A percentile compares a stretch with the other conserved stretches of the same genome.
Conservation (phyloP, 148 eudicot species). For the Hydrangea macrophylla region DNA sequence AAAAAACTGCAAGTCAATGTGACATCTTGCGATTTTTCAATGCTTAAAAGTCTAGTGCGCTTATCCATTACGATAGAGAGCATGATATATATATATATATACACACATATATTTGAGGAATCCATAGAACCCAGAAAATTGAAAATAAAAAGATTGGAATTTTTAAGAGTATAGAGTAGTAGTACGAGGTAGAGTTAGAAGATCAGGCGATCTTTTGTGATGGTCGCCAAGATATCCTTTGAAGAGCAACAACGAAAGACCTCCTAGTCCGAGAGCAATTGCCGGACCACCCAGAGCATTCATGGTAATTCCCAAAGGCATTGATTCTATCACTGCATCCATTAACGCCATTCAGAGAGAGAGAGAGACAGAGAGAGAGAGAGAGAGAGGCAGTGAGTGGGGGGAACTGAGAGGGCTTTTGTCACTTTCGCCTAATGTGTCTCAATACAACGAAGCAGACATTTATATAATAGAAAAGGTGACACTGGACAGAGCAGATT, state of each 20-base stretch:
- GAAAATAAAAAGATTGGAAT: no score
- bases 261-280: slow-evolving; percentile 43
- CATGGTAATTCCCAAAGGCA: slow-evolving; percentile 22
- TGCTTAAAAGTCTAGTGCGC: neutral
- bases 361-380: no score
- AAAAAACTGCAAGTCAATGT: no score
- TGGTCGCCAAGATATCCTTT: slow-evolving; percentile 23
- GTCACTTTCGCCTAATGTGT: no score
- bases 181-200: slow-evolving; percentile 55
- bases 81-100: neutral
- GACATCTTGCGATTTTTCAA: no score
- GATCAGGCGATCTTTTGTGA: slow-evolving; percentile 23
- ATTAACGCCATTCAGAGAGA: slow-evolving; percentile 10
- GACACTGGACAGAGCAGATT: no score
- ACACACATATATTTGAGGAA: no score
- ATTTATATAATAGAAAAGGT: no score
- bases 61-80: neutral
- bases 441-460: no score
- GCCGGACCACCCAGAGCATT: slow-evolving; percentile 38
- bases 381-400: no score
- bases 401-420: no score
- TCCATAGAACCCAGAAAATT: neutral
- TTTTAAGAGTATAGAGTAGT: neutral
- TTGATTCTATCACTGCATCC: slow-evolving; percentile 24
- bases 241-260: slow-evolving; percentile 35